Evolutionary conservation across 352 stramenopile species (phyloP).

Genomic region (Phytophthora sojae): DNA sequence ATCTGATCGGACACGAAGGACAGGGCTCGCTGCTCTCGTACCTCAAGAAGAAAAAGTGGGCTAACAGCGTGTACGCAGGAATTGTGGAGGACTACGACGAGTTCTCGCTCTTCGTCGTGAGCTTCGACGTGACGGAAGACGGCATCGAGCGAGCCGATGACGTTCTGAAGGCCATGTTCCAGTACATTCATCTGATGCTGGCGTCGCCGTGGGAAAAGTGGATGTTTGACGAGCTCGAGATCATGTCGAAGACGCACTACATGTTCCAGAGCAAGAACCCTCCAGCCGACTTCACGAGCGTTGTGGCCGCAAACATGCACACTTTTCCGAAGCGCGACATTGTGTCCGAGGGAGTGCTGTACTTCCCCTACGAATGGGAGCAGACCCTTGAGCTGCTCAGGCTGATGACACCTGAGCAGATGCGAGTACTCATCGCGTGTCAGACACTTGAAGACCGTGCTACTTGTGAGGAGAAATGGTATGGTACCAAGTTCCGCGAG

Average conservation of each 20-base stretch:
- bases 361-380: conserved; percentile 59
- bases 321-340: conserved; percentile 57
- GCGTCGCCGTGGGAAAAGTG: conserved; percentile 46
- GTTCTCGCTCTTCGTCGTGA: conserved; percentile 62
- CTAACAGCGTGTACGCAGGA: conserved; percentile 62
- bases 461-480: conserved; percentile 55
- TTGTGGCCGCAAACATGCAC: conserved; percentile 67
- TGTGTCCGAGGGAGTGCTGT: conserved; percentile 54
- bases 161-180: conserved; percentile 61
- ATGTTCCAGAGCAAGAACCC: conserved; percentile 74
- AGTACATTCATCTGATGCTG: conserved; percentile 64
- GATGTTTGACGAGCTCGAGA: conserved; percentile 72
- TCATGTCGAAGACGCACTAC: conserved; percentile 61
- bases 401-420: conserved; percentile 48
- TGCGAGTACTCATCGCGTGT: conserved; percentile 48
- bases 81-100: conserved; percentile 66
- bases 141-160: conserved; percentile 63
- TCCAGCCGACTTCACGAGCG: conserved; percentile 71
- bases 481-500: conserved; percentile 52
- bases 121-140: conserved; percentile 64
- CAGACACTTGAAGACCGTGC: conserved; percentile 38
- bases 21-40: conserved; percentile 92
- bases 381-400: conserved; percentile 50
- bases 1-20: conserved; percentile 94
- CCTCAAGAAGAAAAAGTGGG: conserved; percentile 84